Conservation (phyloP, 2,329 filamentous ascomycete species). For the Alternaria burnsii region DNA sequence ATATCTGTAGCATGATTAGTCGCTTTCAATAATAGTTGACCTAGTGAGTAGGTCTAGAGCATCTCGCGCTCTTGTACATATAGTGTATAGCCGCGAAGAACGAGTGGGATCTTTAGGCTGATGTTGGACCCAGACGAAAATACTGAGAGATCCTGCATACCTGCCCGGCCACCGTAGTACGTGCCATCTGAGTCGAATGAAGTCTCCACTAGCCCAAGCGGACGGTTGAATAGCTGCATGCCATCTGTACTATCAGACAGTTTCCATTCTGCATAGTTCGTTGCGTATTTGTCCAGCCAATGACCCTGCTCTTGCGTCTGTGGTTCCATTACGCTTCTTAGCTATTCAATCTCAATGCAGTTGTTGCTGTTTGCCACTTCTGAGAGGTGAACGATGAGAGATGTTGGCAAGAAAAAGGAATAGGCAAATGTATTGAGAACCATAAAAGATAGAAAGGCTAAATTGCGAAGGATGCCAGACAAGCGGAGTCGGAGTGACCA, state of each 20-base stretch:
- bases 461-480: background rate
- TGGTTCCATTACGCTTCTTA: background rate
- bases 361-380: background rate
- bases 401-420: background rate
- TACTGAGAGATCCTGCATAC: background rate
- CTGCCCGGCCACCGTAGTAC: slow-evolving; percentile 55
- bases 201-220: slow-evolving; percentile 55
- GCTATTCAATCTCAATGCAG: background rate
- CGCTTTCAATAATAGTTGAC: background rate
- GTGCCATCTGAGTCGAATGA: slow-evolving; percentile 57
- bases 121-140: background rate
- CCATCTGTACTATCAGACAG: slow-evolving; percentile 16
- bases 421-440: background rate
- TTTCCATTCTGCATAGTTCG: slow-evolving; percentile 51
- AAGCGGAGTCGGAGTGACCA: background rate
- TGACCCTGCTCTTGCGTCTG: slow-evolving; percentile 19
- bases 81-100: background rate
- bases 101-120: background rate
- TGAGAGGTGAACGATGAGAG: background rate
- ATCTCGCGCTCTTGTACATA: background rate
- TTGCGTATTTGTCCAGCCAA: slow-evolving; percentile 55
- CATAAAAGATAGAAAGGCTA: background rate
- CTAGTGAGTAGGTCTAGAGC: too few relatives aligned
- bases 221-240: slow-evolving; percentile 42
- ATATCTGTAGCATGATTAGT: slow-evolving; percentile 44